Conservation (phyloP, 2,329 filamentous ascomycete genomes). For the Verticillium longisporum region DNA sequence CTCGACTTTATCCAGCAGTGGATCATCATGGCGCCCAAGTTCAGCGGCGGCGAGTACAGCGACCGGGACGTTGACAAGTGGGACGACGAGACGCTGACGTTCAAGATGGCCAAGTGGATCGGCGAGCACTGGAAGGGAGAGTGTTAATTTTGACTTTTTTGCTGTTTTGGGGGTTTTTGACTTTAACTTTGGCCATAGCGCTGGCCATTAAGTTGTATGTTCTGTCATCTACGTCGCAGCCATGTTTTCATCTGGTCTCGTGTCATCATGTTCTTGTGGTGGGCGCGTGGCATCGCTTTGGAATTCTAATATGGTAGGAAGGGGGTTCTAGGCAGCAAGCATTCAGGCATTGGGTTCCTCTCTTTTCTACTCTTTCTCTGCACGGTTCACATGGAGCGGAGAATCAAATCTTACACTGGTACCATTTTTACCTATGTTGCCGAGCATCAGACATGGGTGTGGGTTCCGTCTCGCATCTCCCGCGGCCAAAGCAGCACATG, state of each 20-base stretch:
- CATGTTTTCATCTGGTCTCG: neutral
- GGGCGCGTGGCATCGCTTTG: neutral
- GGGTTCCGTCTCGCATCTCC: neutral
- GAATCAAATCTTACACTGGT: neutral
- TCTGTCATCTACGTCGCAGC: neutral
- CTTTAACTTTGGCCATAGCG: too few relatives aligned
- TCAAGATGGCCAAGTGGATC: conserved; percentile 51
- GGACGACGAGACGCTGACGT: conserved; percentile 47
- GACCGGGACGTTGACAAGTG: conserved; percentile 43
- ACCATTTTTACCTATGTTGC: neutral
- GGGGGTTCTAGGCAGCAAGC: too few relatives aligned
- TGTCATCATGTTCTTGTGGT: neutral
- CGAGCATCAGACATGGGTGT: neutral
- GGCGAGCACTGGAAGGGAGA: conserved; percentile 48
- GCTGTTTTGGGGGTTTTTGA: neutral
- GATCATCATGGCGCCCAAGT: conserved; percentile 67
- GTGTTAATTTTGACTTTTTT: conserved; percentile 25
- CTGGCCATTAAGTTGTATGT: too few relatives aligned
- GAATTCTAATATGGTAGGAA: neutral
- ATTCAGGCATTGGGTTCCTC: neutral
- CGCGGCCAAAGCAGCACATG: neutral
- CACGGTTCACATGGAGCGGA: neutral
- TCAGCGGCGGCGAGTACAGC: conserved; percentile 44
- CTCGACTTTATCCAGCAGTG: conserved; percentile 85
- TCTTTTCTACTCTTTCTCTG: neutral